Evolutionary conservation across 2,329 filamentous ascomycete genomes (phyloP).

Genomic region (Microsporum canis): DNA sequence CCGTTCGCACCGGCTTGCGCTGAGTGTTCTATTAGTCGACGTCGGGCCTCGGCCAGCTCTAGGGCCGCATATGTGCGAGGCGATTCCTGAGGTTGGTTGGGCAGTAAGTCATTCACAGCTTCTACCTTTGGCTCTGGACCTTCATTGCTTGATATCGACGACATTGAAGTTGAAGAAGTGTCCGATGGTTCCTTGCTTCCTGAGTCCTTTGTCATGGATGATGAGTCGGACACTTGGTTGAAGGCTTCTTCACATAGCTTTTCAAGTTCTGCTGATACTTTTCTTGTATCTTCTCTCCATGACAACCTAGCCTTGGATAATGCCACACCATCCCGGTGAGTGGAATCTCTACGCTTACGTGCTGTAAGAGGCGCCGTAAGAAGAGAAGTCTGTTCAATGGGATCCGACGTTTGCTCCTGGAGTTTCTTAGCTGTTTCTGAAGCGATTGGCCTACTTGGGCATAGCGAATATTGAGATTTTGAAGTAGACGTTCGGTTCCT

Average conservation of each 20-base stretch:
- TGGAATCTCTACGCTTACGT: slow-evolving; percentile 23
- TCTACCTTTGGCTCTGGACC: neutral
- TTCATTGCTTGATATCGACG: neutral
- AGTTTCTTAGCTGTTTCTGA: slow-evolving; percentile 19
- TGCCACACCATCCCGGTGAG: slow-evolving; percentile 25
- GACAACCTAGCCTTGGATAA: slow-evolving; percentile 31
- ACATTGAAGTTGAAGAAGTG: neutral
- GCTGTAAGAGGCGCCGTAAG: slow-evolving; percentile 31
- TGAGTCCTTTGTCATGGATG: neutral
- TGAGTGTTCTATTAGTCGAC: slow-evolving; percentile 44
- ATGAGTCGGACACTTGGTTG: slow-evolving; percentile 35
- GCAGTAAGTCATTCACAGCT: slow-evolving; percentile 24
- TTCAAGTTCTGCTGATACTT: slow-evolving; percentile 74
- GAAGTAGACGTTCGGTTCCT: slow-evolving; percentile 17
- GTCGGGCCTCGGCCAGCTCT: slow-evolving; percentile 48
- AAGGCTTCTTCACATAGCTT: slow-evolving; percentile 91
- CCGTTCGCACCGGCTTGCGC: slow-evolving; percentile 34
- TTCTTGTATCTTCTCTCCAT: slow-evolving; percentile 66
- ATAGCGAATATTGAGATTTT: slow-evolving; percentile 19
- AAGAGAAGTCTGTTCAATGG: slow-evolving; percentile 29
- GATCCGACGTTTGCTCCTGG: slow-evolving; percentile 14
- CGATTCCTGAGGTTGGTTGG: slow-evolving; percentile 36
- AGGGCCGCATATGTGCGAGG: slow-evolving; percentile 43
- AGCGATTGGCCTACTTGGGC: slow-evolving; percentile 16
- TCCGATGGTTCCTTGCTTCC: neutral